Conservation (phyloP, 208 protist species). For the Spongospora subterranea region DNA sequence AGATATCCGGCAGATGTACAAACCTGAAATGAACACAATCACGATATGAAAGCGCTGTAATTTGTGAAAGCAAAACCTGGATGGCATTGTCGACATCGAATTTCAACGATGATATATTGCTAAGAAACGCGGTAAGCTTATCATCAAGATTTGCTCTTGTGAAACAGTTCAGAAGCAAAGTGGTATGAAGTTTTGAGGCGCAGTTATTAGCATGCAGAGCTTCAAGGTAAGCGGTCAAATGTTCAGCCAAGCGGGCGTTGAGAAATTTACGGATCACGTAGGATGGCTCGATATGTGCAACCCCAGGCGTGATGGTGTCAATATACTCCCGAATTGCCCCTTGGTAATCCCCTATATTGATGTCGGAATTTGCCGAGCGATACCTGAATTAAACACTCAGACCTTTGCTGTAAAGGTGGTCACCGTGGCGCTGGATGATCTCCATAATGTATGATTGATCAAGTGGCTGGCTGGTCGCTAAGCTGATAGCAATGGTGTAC, state of each 20-base stretch:
- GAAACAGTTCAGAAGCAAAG: slow-evolving; percentile 60
- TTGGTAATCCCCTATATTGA: slow-evolving; percentile 44
- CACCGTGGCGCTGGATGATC: slow-evolving; percentile 8
- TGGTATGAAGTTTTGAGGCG: slow-evolving; percentile 58
- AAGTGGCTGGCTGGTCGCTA: background rate
- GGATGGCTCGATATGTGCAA: slow-evolving; percentile 30
- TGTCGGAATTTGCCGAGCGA: background rate
- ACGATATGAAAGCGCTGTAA: background rate
- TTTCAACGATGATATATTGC: background rate
- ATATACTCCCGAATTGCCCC: slow-evolving; percentile 53
- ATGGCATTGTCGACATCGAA: slow-evolving; percentile 63
- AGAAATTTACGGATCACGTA: slow-evolving; percentile 58
- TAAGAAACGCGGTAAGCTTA: background rate
- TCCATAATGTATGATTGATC: slow-evolving; percentile 44
- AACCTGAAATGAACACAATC: background rate
- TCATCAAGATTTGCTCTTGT: background rate
- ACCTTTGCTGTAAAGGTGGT: slow-evolving; percentile 47
- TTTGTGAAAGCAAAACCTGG: background rate
- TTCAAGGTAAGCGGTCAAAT: slow-evolving; percentile 59
- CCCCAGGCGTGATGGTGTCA: slow-evolving; percentile 11
- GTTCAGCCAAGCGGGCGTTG: background rate
- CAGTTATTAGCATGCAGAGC: background rate
- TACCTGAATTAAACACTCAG: background rate
- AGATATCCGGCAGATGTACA: background rate
- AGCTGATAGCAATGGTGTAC: slow-evolving; percentile 42